Evolutionary conservation across 2,329 filamentous ascomycete genomes (phyloP), one percentile per base, ranked within the genome.

Genomic region (Cryphonectria nitschkei): DNA sequence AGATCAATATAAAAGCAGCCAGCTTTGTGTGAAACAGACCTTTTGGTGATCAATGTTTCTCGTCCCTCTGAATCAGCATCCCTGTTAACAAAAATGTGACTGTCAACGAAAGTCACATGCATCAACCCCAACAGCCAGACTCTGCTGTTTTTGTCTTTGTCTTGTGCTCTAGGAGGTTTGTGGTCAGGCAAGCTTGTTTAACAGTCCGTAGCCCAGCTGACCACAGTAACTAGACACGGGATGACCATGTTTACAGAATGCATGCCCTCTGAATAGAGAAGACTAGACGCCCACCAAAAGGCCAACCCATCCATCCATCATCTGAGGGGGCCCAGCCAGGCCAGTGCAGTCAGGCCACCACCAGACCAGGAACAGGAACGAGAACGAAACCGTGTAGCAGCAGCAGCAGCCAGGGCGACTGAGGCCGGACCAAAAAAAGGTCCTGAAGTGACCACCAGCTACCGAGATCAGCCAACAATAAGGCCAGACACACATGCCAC

Each of bases 401-500:
- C 29, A 65, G 16, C 22, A 50, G 19, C 22, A 65, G 13, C 54
- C 54, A 58, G 54, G 54, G 54, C 54, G 54, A 58, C 54, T 58
- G 54, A 58, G 29, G 29, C 54, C 54, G 54, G 63, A 43, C 43
- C 63, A 52, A 4, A 19, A 0, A 32, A 16, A 29, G 0, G 54
- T 13, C 54, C 29, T 22, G 22, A n/a, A 9, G 58, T n/a, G 50
- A 65, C 19, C 14, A 29, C 58, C 32, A 37, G 34, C 58, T 34
- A 1, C 19, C 32, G 58, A 34, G 54, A 61, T 50, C 39, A 68
- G 66, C 54, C 66, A 46, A 43, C 39, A 56, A 54, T 66, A 32
- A 54, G 64, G 64, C 64, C 64, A 54, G 54, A 54, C 56, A 52
- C 14, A 54, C 56, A 52, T 26, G 54, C 39, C 29, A 46, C 66